Percentiles rank a stretch among this genome's conserved stretches.
Evolutionary conservation across 2,329 filamentous ascomycete genomes (phyloP).

Genomic region (Fusarium scirpi): DNA sequence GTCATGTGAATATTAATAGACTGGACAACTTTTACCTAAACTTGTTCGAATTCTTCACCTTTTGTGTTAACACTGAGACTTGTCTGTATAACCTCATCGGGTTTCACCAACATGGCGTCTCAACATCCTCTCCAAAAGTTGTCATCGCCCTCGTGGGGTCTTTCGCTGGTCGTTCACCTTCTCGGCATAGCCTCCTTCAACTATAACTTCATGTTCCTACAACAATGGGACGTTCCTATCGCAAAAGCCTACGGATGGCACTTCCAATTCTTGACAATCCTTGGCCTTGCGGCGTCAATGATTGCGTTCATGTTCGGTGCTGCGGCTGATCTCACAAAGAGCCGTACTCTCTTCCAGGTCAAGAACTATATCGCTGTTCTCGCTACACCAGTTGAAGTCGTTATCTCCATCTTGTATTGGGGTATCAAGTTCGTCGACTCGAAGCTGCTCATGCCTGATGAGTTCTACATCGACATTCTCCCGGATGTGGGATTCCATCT

Average conservation of each 20-base stretch:
- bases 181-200: constrained; percentile 65
- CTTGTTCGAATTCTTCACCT: neutral
- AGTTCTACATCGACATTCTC: constrained; percentile 65
- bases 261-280: constrained; percentile 79
- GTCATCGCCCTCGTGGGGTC: constrained; percentile 71
- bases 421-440: constrained; percentile 70
- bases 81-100: neutral
- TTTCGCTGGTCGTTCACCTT: constrained; percentile 73
- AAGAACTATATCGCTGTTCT: constrained; percentile 77
- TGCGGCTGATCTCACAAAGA: constrained; percentile 73
- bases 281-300: constrained; percentile 72
- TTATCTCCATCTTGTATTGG: constrained; percentile 82
- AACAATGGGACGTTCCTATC: constrained; percentile 63
- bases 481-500: constrained; percentile 75
- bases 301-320: constrained; percentile 71
- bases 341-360: constrained; percentile 66
- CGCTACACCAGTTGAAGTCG: constrained; percentile 75
- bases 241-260: constrained; percentile 74
- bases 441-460: constrained; percentile 64
- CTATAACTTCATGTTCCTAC: constrained; percentile 65
- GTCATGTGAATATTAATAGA: constrained; percentile 11
- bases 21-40: neutral
- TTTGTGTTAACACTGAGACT: neutral
- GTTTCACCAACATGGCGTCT: constrained; percentile 51
- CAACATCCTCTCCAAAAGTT: constrained; percentile 74